phyloP scores from a whole-genome alignment of 2,329 filamentous ascomycete species.

The Colletotrichum musicola region DNA sequence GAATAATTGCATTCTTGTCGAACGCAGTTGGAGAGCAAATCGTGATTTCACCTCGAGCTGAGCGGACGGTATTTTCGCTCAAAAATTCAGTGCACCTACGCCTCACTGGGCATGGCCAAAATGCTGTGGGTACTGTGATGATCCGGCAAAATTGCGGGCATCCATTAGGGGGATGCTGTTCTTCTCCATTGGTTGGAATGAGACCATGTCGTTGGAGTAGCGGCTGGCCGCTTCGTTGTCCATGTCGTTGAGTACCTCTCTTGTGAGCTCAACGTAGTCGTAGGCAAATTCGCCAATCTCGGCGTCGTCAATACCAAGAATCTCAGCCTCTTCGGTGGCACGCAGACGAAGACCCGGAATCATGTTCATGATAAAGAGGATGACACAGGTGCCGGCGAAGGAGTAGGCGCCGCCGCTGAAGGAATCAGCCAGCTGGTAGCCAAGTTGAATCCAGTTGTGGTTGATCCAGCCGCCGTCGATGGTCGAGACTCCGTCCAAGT shows the following conservation, averaged over 20 bases:
- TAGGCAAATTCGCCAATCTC: constrained; percentile 97
- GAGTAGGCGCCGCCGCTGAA: constrained; percentile 82
- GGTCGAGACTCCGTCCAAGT: constrained; percentile 76
- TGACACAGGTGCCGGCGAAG: constrained; percentile 81
- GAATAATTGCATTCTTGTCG: neutral
- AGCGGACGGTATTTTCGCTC: neutral
- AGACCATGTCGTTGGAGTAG: constrained; percentile 56
- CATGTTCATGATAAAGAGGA: constrained; percentile 84
- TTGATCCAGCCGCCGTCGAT: constrained; percentile 88
- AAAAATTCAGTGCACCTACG: neutral
- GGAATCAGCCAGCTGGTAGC: constrained; percentile 86
- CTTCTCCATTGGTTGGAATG: constrained; percentile 61
- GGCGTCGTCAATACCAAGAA: constrained; percentile 87
- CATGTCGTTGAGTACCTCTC: constrained; percentile 64
- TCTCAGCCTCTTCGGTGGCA: constrained; percentile 81
- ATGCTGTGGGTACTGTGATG: constrained; percentile 46
- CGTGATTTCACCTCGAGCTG: neutral
- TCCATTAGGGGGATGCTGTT: constrained; percentile 63
- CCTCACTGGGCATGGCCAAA: constrained; percentile 38
- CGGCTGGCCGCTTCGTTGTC: constrained; percentile 59
- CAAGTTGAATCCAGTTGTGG: constrained; percentile 85
- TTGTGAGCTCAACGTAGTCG: constrained; percentile 87
- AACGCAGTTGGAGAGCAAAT: neutral
- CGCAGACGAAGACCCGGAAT: constrained; percentile 82
- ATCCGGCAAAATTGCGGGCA: constrained; percentile 55